Evolutionary conservation across 2,329 filamentous ascomycete species (phyloP), one percentile per base, ranked within the genome.

Genomic region (Cercospora sesami): DNA sequence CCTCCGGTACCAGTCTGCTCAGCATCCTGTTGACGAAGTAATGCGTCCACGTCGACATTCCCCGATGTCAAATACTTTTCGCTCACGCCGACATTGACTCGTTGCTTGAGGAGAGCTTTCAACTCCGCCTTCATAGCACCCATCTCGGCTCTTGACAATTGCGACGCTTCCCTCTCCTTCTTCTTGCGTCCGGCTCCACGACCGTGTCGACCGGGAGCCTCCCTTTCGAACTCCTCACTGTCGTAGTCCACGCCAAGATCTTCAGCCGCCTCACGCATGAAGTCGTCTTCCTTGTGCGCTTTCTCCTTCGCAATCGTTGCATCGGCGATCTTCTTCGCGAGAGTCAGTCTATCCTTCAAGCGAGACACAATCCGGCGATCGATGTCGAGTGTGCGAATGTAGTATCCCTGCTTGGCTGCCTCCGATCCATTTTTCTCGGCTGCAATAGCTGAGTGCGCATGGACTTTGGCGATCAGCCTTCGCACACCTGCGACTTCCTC

Each of bases 221-320:
- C 80, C 72, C 91, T 83, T 53, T 86, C 91, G 69, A 97, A 90
- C 57, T 96, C 93, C 39, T 96, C 93, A 68, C 89, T 91, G 77
- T 98, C 93, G 77, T 96, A 97, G 63, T 97, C 94, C 0, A 98
- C 92, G 0, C 95, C 95, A 0, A 99, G 84, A 71, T 98, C 94
- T 67, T 97, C 93, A 0, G 95, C 95, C 0, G 93, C 94, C 59
- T 87, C 87, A 53, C 88, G 88, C 74, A 98, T 83, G 89, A 94
- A 95, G 65, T 92, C 88, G 72, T 97, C 92, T 73, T 96, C 92
- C 75, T 91, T 90, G 65, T 87, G 88, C 9, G 90, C 88, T 80
- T 94, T 96, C 77, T 96, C 92, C 81, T 97, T 97, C 7, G 94
- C 94, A 8, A 95, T 86, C 0, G 85, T 84, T 1, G 91, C 87